These are phyloP conservation scores for Cordyceps farinosa DNA, from an alignment of 2,329 filamentous ascomycete genomes.

Conservation along the genomic window DNA sequence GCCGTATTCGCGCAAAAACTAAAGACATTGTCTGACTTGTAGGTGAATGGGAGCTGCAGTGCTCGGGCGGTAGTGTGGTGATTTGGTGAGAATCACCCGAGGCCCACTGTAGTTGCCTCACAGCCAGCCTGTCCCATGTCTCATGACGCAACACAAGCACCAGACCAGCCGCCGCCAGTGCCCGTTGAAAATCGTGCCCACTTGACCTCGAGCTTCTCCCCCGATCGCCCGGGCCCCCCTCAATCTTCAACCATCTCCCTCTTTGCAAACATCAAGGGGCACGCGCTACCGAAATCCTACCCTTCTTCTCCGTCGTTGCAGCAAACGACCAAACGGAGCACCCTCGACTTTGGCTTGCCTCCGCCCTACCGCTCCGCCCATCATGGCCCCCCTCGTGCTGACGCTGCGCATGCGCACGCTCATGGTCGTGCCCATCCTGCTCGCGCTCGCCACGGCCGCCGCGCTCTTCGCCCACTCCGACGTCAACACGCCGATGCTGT, in stretches of 20 bases:
- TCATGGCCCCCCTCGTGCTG: slow-evolving; percentile 12
- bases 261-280: not conserved
- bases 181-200: not conserved
- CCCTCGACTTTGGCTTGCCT: not conserved
- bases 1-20: too few species aligned
- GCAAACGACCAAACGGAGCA: not conserved
- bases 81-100: not conserved
- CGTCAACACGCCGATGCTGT: slow-evolving; percentile 50
- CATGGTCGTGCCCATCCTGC: slow-evolving; percentile 45
- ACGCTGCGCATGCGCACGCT: slow-evolving; percentile 45
- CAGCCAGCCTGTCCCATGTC: not conserved
- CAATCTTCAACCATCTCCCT: not conserved
- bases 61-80: too few species aligned
- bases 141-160: not conserved
- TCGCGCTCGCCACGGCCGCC: slow-evolving; percentile 40
- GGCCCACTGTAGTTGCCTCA: not conserved
- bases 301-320: not conserved
- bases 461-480: slow-evolving; percentile 45
- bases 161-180: not conserved
- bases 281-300: not conserved
- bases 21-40: too few species aligned
- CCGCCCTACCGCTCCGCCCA: not conserved
- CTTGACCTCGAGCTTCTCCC: not conserved
- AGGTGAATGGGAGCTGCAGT: too few species aligned
- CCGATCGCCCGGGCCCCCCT: not conserved